phyloP scores from a whole-genome alignment of 169 alveolate genomes.

The Plasmodium sp. region DNA sequence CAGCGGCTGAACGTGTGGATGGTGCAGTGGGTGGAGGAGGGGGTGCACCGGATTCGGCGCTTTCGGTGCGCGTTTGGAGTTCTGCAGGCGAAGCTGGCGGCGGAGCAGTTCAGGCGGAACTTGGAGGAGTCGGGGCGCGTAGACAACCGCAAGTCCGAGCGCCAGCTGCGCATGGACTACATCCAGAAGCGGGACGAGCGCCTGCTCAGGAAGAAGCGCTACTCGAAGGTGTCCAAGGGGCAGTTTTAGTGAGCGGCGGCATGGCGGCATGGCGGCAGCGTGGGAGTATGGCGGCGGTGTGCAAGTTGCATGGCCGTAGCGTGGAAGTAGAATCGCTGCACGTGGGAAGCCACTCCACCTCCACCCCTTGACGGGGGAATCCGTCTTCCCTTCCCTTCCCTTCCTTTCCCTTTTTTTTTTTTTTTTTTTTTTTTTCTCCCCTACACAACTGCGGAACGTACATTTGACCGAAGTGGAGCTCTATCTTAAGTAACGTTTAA shows the following conservation, averaged over 20 bases:
- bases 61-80: conserved; percentile 90
- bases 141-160: conserved; percentile 79
- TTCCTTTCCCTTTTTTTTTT: too few species aligned
- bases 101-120: conserved; percentile 83
- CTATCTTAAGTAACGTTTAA: neutral
- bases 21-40: conserved; percentile 89
- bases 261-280: neutral
- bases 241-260: conserved; percentile 20
- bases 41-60: conserved; percentile 87
- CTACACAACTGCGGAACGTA: neutral
- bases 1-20: conserved; percentile 87
- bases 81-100: conserved; percentile 85
- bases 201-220: conserved; percentile 70
- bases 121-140: conserved; percentile 84
- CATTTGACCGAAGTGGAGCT: neutral
- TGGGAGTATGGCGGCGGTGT: neutral
- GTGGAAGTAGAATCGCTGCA: too few species aligned
- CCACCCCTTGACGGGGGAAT: too few species aligned
- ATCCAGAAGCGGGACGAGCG: conserved; percentile 77
- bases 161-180: conserved; percentile 80
- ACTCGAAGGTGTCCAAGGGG: conserved; percentile 69
- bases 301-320: neutral
- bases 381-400: neutral
- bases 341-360: neutral
- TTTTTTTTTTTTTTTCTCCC: too few species aligned